Percentiles rank a stretch among this genome's conserved stretches.
phyloP scores from a whole-genome alignment of 1,284 basidiomycete species.

The Phenoliferia sp. region DNA sequence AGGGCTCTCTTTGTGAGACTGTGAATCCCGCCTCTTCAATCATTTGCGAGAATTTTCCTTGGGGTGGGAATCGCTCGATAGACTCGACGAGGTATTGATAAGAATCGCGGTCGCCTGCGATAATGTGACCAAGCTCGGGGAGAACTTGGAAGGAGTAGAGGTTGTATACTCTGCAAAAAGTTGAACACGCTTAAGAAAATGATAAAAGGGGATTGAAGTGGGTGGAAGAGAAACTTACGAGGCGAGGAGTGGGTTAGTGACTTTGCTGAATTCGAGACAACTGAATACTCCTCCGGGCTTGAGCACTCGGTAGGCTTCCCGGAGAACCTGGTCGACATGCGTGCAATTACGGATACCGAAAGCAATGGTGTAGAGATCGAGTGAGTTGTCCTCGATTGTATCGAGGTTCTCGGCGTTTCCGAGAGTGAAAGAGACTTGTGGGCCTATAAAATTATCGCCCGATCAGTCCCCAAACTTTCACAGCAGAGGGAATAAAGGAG shows the following conservation, averaged over 20 bases:
- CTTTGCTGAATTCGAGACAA: conserved; percentile 94
- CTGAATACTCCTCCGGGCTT: conserved; percentile 96
- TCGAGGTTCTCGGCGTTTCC: conserved; percentile 85
- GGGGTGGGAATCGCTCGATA: conserved; percentile 73
- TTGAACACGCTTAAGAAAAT: conserved; percentile 3
- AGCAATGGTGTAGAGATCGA: conserved; percentile 97
- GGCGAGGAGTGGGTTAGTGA: conserved; percentile 80
- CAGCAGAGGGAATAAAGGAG: conserved; percentile 23
- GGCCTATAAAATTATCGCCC: conserved; percentile 53
- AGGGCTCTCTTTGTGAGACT: conserved; percentile 30
- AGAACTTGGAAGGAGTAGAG: conserved; percentile 96
- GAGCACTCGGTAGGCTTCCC: conserved; percentile 87
- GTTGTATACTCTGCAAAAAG: conserved; percentile 67
- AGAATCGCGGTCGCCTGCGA: conserved; percentile 90
- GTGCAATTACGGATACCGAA: conserved; percentile 99
- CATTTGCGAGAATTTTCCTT: conserved; percentile 86
- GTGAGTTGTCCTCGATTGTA: conserved; percentile 69
- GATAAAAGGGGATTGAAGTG: conserved; percentile 3
- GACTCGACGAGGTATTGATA: conserved; percentile 73
- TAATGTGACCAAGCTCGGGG: conserved; percentile 86
- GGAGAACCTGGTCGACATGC: conserved; percentile 78
- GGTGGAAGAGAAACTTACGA: conserved; percentile 53
- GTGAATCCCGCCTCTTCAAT: conserved; percentile 46
- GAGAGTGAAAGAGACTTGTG: conserved; percentile 87
- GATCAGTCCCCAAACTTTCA: conserved; percentile 13